Evolutionary conservation across 1,139 yeast genomes (phyloP), one percentile per base, ranked within the genome.

Genomic region (Debaryomyces coudertii): DNA sequence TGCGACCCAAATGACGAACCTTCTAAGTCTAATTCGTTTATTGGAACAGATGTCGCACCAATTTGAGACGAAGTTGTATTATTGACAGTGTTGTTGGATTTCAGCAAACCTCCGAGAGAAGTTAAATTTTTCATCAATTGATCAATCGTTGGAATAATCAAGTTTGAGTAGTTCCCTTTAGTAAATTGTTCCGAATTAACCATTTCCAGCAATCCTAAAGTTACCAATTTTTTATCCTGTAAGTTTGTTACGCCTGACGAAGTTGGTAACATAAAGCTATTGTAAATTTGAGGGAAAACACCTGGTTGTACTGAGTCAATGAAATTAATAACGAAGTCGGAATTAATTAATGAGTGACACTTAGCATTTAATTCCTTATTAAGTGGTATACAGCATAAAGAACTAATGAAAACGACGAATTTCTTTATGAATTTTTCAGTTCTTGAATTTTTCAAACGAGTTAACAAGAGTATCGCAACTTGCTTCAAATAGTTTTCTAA

Each of bases 361-460:
- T 47, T 55, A 36, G 42, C 50, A 44, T 49, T 50, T 20, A 58
- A 51, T 7, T 51, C 54, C 2, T 60, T 61, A 45, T 71, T 71
- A 30, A 70, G 56, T 9, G 74, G 69, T 20, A 75, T 58, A 30
- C 75, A 62, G 38, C 73, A 60, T 18, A 80, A 62, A 2, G 85
- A 77, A 44, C 87, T 74, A 20, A 89, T 57, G 56, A 88, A 87
- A 18, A 85, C 75, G 11, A 86, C 79, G 53, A 93, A 81, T 60
- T 84, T 79, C 54, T 87, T 83, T 27, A 87, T 83, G 62, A 80
- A 90, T 63, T 85, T 87, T 45, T 90, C 97, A 1, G 97, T 90
- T 61, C 88, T 80, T 1, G 92, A 82, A 51, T 75, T 80, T 60
- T 90, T 93, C 54, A 95, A 76, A 56, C 98, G 80, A 50, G 90